Base-by-base conservation (phyloP, 176 grass and related monocot species). In the Carex scoparia region DNA sequence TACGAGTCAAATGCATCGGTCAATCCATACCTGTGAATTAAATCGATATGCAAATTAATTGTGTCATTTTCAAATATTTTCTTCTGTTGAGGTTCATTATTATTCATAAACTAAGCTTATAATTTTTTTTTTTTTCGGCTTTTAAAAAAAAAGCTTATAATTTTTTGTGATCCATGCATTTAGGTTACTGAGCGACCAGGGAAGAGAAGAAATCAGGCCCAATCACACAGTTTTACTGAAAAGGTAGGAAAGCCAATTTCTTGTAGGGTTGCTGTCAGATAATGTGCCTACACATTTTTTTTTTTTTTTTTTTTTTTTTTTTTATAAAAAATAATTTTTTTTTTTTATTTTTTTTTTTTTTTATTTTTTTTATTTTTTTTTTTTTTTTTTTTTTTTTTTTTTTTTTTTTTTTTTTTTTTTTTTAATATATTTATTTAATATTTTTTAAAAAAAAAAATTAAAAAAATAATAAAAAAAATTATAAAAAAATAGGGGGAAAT, bases 191-290 rank as follows among this genome's bases (percentile, higher is more conserved):
- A 62, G 16, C 79, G 6, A 40, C 79, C 57, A 12, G 44, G 33
- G 55, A 81, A 81, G 79, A 23, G 56, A 81, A 81, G 60, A 40
- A 63, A 81, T 62, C 55, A 11, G 37, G 14, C 56, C 35, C 16
- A 61, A 42, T 40, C 37, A 5, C 55, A 81, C 15, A 81, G 18
- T 14, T 61, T 81, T 14, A 23, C 79, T 81, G 79, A 81, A 81
- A 61, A 81, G 79, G 79, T 81, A 61, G 12, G 55, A 57, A 57
- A 16, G 3, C 33, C 10, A 15, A 40, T 40, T 69, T 69, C 40
- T 7, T 16, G 55, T 57, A 57, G 16, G 66, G 13, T 18, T 16
- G 30, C 32, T 69, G 13, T 69, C 5, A 37, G 11, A 46, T 68
- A 12, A 15, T 68, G 37, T 35, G 60, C 18, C 18, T 62, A 23